Conservation (phyloP, 2,329 filamentous ascomycete species). For the Epichloe festucae region DNA sequence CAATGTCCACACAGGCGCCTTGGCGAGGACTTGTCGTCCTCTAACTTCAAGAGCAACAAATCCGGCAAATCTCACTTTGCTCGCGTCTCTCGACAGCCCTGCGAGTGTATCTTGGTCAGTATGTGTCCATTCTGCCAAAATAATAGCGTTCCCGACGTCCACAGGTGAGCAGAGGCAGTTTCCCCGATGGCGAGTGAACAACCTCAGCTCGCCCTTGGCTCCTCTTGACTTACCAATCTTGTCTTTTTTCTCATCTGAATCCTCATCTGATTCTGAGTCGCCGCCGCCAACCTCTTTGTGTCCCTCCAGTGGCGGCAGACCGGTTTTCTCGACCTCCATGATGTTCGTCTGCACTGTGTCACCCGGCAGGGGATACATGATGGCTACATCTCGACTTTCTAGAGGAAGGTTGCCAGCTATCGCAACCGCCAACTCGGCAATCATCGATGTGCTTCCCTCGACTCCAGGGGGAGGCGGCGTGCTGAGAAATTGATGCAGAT, state of each 20-base stretch:
- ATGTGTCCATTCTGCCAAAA: constrained; percentile 12
- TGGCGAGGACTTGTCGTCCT: constrained; percentile 60
- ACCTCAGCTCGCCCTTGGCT: constrained; percentile 37
- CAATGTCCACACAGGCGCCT: constrained; percentile 61
- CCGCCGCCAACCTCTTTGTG: constrained; percentile 27
- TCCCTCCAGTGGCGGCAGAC: constrained; percentile 47
- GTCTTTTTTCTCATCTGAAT: constrained; percentile 22
- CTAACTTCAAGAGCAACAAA: constrained; percentile 65
- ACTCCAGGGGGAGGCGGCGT: constrained; percentile 74
- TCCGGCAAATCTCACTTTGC: constrained; percentile 59
- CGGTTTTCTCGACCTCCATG: constrained; percentile 77
- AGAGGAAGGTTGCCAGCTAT: constrained; percentile 78
- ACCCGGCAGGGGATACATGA: constrained; percentile 75
- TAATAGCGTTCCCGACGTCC: not conserved
- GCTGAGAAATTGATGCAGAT: constrained; percentile 59
- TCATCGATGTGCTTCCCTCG: constrained; percentile 82
- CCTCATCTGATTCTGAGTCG: constrained; percentile 15
- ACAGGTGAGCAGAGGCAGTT: not conserved
- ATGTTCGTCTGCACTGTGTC: constrained; percentile 53
- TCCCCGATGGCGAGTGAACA: constrained; percentile 13
- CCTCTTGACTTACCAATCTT: constrained; percentile 28
- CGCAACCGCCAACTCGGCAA: constrained; percentile 78
- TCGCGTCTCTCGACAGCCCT: constrained; percentile 32
- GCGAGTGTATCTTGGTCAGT: constrained; percentile 26
- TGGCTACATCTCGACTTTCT: constrained; percentile 80